Conservation (phyloP, 495 filamentous ascomycete species). For the Terfezia claveryi region DNA sequence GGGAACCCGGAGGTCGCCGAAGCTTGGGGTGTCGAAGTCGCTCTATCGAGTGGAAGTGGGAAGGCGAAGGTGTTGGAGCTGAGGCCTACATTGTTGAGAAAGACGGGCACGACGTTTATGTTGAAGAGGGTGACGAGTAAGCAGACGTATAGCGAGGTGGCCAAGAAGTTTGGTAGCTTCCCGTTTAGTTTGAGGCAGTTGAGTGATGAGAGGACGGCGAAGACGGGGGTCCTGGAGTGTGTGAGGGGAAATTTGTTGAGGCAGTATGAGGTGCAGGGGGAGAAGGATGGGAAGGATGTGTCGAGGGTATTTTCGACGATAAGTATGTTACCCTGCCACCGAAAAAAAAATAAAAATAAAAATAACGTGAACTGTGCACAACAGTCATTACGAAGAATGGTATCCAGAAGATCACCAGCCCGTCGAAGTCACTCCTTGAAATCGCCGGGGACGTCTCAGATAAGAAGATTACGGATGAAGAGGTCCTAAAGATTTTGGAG, state of each 20-base stretch:
- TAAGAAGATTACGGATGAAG: slow-evolving; percentile 93
- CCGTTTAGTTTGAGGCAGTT: slow-evolving; percentile 94
- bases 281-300: slow-evolving; percentile 66
- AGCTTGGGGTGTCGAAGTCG: slow-evolving; percentile 94
- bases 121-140: slow-evolving; percentile 83
- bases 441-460: slow-evolving; percentile 65
- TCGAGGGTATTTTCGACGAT: slow-evolving; percentile 72
- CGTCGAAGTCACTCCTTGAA: slow-evolving; percentile 37
- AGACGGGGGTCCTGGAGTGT: slow-evolving; percentile 89
- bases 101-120: slow-evolving; percentile 70
- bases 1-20: slow-evolving; percentile 78
- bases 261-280: slow-evolving; percentile 86
- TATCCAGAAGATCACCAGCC: slow-evolving; percentile 57
- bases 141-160: slow-evolving; percentile 72
- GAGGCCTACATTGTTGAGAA: slow-evolving; percentile 73
- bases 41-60: slow-evolving; percentile 69
- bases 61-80: slow-evolving; percentile 83
- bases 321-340: slow-evolving; percentile 35
- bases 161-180: slow-evolving; percentile 92
- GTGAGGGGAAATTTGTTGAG: slow-evolving; percentile 74
- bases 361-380: slow-evolving; percentile 5
- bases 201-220: slow-evolving; percentile 86
- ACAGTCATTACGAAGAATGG: slow-evolving; percentile 98
- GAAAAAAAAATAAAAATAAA: slow-evolving; percentile 11
- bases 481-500: slow-evolving; percentile 80